Conservation (phyloP, 2,329 filamentous ascomycete species). For the Colletotrichum sidae region DNA sequence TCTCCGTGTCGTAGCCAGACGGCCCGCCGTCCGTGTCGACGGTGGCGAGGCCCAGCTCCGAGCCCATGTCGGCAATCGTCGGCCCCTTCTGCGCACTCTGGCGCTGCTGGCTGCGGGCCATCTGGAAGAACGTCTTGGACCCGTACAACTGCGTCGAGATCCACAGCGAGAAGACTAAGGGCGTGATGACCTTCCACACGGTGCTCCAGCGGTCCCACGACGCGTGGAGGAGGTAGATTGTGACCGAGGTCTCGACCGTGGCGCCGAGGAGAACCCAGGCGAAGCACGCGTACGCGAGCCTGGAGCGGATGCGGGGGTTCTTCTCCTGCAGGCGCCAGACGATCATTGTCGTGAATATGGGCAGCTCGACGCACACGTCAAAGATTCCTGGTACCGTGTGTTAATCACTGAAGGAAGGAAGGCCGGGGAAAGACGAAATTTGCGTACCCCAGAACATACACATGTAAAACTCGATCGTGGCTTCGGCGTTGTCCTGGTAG, state of each 20-base stretch:
- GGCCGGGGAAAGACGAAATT: fast-evolving
- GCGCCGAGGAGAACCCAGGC: conserved; percentile 27
- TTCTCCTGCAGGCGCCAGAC: conserved; percentile 25
- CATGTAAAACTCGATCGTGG: conserved; percentile 37
- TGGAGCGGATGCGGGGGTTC: conserved; percentile 19
- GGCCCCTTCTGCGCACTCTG: background rate
- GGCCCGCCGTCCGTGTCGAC: too few relatives aligned
- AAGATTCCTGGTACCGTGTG: conserved; percentile 15
- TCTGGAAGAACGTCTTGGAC: conserved; percentile 23
- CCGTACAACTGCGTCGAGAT: conserved; percentile 36
- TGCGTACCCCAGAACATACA: conserved; percentile 36
- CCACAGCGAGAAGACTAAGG: conserved; percentile 34
- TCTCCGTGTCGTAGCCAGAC: too few relatives aligned
- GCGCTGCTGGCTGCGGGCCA: conserved; percentile 27
- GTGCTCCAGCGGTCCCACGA: conserved; percentile 36
- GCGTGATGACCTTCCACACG: conserved; percentile 31
- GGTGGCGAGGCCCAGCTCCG: too few relatives aligned
- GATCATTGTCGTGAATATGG: conserved; percentile 35
- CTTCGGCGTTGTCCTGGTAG: conserved; percentile 17
- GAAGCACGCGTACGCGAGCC: conserved; percentile 18
- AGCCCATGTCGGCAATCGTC: too few relatives aligned
- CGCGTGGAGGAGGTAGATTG: conserved; percentile 34
- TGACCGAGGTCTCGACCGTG: conserved; percentile 23
- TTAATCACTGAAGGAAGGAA: fast-evolving
- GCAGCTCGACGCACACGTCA: conserved; percentile 31